A percentile compares a stretch with the other conserved stretches of the same genome.
phyloP scores from a whole-genome alignment of 2,329 filamentous ascomycete genomes.

The Microdochium nivale region DNA sequence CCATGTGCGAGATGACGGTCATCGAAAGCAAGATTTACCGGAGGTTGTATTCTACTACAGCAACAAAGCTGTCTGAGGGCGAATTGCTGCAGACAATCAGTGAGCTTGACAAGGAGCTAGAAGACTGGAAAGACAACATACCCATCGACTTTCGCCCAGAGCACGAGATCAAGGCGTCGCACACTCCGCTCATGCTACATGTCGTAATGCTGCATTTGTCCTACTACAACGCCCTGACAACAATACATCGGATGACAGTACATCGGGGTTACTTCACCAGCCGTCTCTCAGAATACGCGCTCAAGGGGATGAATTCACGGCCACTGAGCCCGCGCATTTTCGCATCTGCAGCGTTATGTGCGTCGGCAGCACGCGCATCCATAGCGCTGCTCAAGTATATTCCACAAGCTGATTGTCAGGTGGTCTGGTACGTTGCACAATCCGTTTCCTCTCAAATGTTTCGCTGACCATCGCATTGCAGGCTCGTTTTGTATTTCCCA shows the following conservation, averaged over 20 bases:
- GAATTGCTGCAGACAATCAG: conserved; percentile 93
- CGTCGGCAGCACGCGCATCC: conserved; percentile 83
- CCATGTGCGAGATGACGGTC: conserved; percentile 83
- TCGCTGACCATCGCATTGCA: conserved; percentile 15
- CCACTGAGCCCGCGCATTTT: conserved; percentile 92
- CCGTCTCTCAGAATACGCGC: conserved; percentile 86
- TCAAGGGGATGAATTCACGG: conserved; percentile 83
- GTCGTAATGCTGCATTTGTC: conserved; percentile 91
- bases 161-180: conserved; percentile 86
- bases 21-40: conserved; percentile 96
- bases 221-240: conserved; percentile 96
- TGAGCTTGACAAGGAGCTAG: conserved; percentile 80
- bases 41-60: conserved; percentile 84
- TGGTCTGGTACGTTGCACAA: conserved; percentile 67
- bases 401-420: conserved; percentile 87
- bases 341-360: conserved; percentile 85
- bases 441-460: not conserved
- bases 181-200: conserved; percentile 89
- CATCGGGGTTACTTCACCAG: conserved; percentile 99
- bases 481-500: conserved; percentile 92
- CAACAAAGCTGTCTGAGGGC: conserved; percentile 83
- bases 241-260: conserved; percentile 96
- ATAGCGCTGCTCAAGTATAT: conserved; percentile 95
- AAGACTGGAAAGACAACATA: conserved; percentile 94
- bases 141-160: conserved; percentile 95